phyloP scores from a whole-genome alignment of 2,329 filamentous ascomycete species.

The Didymella lethalis region DNA sequence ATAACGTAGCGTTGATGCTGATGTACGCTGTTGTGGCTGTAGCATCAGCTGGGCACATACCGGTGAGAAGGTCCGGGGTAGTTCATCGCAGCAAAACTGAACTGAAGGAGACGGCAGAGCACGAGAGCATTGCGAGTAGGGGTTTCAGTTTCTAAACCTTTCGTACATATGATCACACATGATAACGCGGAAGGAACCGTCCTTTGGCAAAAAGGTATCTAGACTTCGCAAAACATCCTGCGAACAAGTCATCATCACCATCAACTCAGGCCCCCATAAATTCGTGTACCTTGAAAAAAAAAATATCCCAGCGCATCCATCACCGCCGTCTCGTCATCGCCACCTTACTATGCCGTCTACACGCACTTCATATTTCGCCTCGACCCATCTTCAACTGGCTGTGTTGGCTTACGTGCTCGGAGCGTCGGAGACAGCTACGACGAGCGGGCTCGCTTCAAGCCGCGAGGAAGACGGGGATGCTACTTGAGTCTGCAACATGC shows the following conservation, averaged over 20 bases:
- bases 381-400: slow-evolving; percentile 10
- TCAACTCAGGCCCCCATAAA: not conserved
- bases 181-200: not conserved
- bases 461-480: slow-evolving; percentile 2
- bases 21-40: not conserved
- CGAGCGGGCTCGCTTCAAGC: not conserved
- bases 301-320: not conserved
- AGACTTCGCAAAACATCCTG: not conserved
- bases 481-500: not conserved
- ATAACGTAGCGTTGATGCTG: too few species aligned
- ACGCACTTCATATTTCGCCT: not conserved
- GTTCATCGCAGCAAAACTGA: not conserved
- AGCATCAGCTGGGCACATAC: not conserved
- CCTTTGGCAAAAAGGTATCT: not conserved
- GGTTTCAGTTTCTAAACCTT: not conserved
- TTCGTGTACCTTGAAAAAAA: not conserved
- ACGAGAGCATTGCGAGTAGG: not conserved
- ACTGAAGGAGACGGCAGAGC: not conserved
- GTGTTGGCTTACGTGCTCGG: slow-evolving; percentile 1
- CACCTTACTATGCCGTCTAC: not conserved
- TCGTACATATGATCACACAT: not conserved
- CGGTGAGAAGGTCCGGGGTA: too few species aligned
- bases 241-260: not conserved
- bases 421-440: slow-evolving; percentile 6
- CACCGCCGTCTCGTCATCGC: not conserved